A percentile compares a stretch with the other conserved stretches of the same genome.
Conservation (phyloP, 2,329 filamentous ascomycete species). For the Colletotrichum lini region DNA sequence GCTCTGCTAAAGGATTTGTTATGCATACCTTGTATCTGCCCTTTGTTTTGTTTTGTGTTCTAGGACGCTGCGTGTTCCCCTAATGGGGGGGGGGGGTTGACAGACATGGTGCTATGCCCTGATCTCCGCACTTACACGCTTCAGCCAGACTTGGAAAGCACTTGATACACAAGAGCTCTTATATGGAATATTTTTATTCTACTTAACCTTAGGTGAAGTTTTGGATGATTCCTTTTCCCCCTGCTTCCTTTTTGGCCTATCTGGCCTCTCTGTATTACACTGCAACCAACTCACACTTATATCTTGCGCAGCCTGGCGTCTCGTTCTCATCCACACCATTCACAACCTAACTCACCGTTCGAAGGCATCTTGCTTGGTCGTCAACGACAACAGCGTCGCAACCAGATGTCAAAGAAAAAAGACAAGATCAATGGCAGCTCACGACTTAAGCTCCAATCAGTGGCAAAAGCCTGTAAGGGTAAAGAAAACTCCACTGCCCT, state of each 20-base stretch:
- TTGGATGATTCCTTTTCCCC: no score
- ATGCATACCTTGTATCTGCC: neutral
- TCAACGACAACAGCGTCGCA: neutral
- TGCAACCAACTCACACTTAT: neutral
- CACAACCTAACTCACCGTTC: neutral
- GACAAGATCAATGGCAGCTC: neutral
- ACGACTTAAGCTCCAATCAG: neutral
- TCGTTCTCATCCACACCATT: neutral
- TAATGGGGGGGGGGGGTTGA: neutral
- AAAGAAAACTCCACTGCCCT: neutral
- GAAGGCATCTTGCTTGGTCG: neutral
- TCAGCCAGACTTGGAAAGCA: neutral
- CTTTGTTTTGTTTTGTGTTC: neutral
- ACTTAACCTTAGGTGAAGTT: neutral
- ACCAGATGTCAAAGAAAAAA: neutral
- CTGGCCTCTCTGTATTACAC: neutral
- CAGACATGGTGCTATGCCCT: neutral
- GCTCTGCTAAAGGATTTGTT: no score
- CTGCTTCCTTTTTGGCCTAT: no score
- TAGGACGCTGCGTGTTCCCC: neutral
- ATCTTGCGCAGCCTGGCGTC: neutral
- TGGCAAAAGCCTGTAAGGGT: conserved; percentile 12
- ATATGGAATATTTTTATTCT: no score
- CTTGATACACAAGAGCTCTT: neutral
- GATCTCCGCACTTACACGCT: neutral